phyloP scores from a whole-genome alignment of 257 asterid species.

The Capsicum baccatum region DNA sequence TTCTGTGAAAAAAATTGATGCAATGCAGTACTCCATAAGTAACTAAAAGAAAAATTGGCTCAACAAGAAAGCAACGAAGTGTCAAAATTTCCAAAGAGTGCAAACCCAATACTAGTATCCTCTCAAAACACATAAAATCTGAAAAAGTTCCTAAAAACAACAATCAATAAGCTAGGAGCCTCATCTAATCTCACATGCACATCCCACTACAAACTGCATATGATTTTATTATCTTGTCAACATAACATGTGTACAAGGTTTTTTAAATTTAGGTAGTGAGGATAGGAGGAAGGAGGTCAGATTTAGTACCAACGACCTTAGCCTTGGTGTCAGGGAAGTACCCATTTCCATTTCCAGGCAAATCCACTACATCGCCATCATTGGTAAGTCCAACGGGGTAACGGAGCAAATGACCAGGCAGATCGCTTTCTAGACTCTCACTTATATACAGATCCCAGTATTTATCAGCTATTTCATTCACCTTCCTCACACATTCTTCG shows the following conservation, averaged over 20 bases:
- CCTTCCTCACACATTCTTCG: slow-evolving; percentile 56
- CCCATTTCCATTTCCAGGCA: slow-evolving; percentile 65
- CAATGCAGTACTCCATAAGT: not conserved
- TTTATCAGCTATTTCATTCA: slow-evolving; percentile 62
- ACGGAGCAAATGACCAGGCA: slow-evolving; percentile 76
- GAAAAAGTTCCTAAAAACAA: not conserved
- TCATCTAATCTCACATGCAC: not conserved
- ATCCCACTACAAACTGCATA: not conserved
- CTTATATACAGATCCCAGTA: slow-evolving; percentile 73
- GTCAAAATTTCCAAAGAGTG: not conserved
- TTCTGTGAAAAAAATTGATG: no score
- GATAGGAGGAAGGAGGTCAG: slow-evolving; percentile 79
- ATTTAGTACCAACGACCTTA: slow-evolving; percentile 61
- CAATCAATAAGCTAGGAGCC: not conserved
- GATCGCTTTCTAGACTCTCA: slow-evolving; percentile 55
- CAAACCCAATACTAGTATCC: not conserved
- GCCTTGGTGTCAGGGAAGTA: slow-evolving; percentile 85
- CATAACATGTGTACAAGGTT: not conserved
- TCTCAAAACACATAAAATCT: not conserved
- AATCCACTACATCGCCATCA: slow-evolving; percentile 60
- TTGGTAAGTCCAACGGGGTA: slow-evolving; percentile 65
- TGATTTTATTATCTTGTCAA: not conserved
- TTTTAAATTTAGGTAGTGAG: slow-evolving; percentile 57
- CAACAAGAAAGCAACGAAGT: not conserved
- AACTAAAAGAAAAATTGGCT: not conserved